phyloP scores from a whole-genome alignment of 176 grass and related monocot species.

The Microstegium vimineum region DNA sequence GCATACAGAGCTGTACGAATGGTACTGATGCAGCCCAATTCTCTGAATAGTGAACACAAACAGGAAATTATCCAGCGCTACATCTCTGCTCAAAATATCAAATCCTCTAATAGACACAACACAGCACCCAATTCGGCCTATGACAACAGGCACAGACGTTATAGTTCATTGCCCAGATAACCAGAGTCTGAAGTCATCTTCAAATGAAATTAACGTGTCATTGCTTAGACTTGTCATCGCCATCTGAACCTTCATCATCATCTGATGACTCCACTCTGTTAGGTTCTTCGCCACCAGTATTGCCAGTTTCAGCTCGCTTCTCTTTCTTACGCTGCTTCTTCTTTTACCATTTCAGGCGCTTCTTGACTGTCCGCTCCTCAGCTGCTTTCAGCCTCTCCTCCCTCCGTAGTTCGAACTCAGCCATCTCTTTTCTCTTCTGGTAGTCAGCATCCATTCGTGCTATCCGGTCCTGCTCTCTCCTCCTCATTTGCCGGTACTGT shows the following conservation, averaged over 20 bases:
- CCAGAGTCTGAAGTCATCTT: neutral
- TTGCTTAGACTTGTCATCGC: conserved; percentile 33
- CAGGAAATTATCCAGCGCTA: too few relatives aligned
- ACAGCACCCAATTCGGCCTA: too few relatives aligned
- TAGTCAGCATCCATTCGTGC: conserved; percentile 78
- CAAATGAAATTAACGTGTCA: neutral
- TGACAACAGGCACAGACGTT: too few relatives aligned
- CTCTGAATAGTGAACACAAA: too few relatives aligned
- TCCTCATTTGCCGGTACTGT: conserved; percentile 71
- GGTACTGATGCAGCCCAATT: too few relatives aligned
- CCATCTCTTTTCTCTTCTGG: conserved; percentile 54
- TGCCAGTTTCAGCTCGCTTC: conserved; percentile 39
- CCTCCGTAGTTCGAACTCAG: conserved; percentile 53
- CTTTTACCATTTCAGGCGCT: conserved; percentile 60
- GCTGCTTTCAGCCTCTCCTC: conserved; percentile 82
- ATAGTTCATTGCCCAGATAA: too few relatives aligned
- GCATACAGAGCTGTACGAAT: too few relatives aligned
- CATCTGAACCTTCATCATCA: conserved; percentile 37
- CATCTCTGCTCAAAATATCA: too few relatives aligned
- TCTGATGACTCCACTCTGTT: conserved; percentile 52
- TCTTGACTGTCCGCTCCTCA: conserved; percentile 83
- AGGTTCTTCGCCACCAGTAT: neutral
- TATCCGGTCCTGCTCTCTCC: conserved; percentile 76
- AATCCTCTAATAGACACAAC: too few relatives aligned
- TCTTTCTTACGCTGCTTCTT: conserved; percentile 74